Evolutionary conservation across 225 moss, liverwort and hornwort genomes (phyloP), one percentile per base, ranked within the genome.

Genomic region (Takakia lepidozioides): DNA sequence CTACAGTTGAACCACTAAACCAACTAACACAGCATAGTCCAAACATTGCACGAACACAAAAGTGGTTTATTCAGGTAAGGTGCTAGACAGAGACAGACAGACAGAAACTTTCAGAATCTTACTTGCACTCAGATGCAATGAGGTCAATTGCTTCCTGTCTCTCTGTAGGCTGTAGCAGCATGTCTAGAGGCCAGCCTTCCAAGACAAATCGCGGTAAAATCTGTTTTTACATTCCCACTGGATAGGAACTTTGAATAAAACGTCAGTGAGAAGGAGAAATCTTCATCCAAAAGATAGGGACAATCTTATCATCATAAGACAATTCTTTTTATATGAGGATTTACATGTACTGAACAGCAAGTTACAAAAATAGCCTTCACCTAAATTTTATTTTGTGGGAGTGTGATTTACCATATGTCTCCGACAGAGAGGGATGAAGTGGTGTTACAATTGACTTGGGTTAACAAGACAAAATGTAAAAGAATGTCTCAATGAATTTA

Each of bases 131-230:
- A 29, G 67, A 54, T 16, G 47, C 54, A 38, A 95, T 74, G 45
- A 80, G 46, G 52, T 70, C 67, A 29, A 89, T 70, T 26, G 72
- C 93, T 52, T 73, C 75, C 44, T 64, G 64, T 36, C 70, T 66
- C 61, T 84, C 84, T 57, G 66, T 76, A 63, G 75, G 67, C 54
- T 84, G 58, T 51, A 80, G 46, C 62, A 89, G 58, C 59, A 82
- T 74, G 54, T 84, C 74, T 36, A 84, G 48, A 28, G 86, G 76
- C 75, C 75, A 81, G 69, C 93, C 93, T 66, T 89, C 89, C 74
- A 95, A 59, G 54, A 95, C 86, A 56, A 95, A 74, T 38, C 93
- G 89, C 48, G 93, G 93, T 23, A 95, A 69, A 43, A 95, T 86
- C 93, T 93, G 83, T 38, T 67, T 78, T 70, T 40, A 68, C 43